Evolutionary conservation across 148 eudicot species (phyloP), one percentile per base, ranked within the genome.

Genomic region (Chenopodium berlandieri): DNA sequence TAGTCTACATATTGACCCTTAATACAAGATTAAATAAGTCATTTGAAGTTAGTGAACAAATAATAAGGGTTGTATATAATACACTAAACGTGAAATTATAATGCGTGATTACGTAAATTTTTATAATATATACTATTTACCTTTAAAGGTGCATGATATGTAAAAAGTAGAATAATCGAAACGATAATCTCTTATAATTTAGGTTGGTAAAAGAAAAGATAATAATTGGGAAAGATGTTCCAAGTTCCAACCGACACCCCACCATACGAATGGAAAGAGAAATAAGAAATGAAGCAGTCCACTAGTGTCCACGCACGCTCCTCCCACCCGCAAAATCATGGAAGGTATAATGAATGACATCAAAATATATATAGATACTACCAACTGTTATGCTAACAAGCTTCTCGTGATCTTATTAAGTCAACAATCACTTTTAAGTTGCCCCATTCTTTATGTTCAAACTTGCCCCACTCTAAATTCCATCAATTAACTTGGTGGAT

Each of bases 291-390:
- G 52, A 22, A 22, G 68, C 46, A 27, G 60, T 52, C 37, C 20
- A 54, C 19, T 12, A 48, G 44, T 40, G 44, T 52, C 56, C 62
- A 56, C 62, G 44, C 48, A 76, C 48, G 67, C 78, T 76, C 48
- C 65, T 44, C 63, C 47, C 67, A 76, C 68, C 78, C 78, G 69
- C 68, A 56, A 58, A 76, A 60, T 50, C 60, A 52, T 73, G 76
- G 76, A 73, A 73, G 60, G 76, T 37, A 73, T 52, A 75, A 75
- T 54, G 23, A 75, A 52, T 75, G 65, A 74, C 76, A 74, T 74
- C 8, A 32, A 69, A 76, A 25, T 34, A 31, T 48, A 25, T 13
- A 10, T 46, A 16, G 8, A 9, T 0, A 19, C 34, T 23, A 75
- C 54, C 54, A 50, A 50, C 54, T 40, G 7, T 40, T 40, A 0